Conservation (phyloP, 2,329 filamentous ascomycete species). For the Pleochaeta shiraiana region DNA sequence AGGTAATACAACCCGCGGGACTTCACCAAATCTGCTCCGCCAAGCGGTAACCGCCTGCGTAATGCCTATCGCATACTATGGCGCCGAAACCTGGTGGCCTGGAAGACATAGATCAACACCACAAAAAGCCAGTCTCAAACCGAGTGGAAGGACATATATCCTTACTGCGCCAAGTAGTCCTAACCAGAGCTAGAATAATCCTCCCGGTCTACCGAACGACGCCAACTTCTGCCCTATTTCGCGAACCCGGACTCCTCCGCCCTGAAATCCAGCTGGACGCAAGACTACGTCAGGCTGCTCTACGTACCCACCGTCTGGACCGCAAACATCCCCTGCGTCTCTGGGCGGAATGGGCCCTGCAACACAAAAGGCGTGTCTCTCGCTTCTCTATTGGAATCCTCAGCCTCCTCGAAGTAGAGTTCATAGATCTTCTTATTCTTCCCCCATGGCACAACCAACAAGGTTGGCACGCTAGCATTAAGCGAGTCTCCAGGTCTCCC, state of each 20-base stretch:
- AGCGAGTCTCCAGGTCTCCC: background rate
- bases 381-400: background rate
- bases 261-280: background rate
- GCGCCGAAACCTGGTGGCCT: no score
- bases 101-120: no score
- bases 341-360: background rate
- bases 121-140: no score
- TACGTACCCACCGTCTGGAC: background rate
- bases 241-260: background rate
- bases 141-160: no score
- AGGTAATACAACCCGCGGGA: no score
- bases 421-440: background rate
- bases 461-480: background rate
- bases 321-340: background rate
- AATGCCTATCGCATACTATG: no score
- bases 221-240: no score
- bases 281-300: background rate
- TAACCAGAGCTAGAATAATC: no score
- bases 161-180: no score
- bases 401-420: background rate
- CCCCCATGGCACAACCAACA: background rate
- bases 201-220: no score
- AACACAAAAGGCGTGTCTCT: background rate
- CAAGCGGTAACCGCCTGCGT: no score
- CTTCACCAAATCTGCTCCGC: no score